Evolutionary conservation across 129 eudicot species (phyloP).

Genomic region (Deinandra increscens): DNA sequence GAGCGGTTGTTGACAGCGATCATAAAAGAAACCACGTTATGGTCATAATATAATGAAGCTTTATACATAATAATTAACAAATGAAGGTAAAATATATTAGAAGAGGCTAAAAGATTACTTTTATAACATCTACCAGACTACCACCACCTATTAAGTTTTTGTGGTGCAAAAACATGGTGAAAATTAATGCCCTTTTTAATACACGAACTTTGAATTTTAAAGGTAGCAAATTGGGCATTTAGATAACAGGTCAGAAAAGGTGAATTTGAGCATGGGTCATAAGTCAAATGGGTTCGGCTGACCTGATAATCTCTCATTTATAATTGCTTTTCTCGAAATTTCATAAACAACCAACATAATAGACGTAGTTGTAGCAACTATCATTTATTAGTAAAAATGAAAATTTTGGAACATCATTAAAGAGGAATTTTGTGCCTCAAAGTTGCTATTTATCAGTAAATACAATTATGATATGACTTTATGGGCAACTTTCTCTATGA

Average conservation of each 20-base stretch:
- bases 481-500: neutral
- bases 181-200: neutral
- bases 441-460: neutral
- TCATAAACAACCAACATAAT: neutral
- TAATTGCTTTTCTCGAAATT: neutral
- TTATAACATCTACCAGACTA: neutral
- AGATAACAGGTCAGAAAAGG: neutral
- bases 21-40: neutral
- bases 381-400: neutral
- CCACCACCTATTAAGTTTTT: constrained; percentile 1
- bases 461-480: neutral
- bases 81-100: neutral
- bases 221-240: neutral
- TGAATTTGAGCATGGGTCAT: neutral
- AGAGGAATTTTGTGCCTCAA: neutral
- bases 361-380: neutral
- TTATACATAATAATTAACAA: neutral
- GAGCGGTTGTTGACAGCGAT: constrained; percentile 24
- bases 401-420: neutral
- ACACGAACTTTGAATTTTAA: neutral
- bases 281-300: neutral
- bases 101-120: neutral
- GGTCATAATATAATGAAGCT: neutral
- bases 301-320: neutral
- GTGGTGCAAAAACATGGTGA: neutral